Conservation (phyloP, 192 early-diverging fungal genomes). For the Phlyctochytrium arcticum region DNA sequence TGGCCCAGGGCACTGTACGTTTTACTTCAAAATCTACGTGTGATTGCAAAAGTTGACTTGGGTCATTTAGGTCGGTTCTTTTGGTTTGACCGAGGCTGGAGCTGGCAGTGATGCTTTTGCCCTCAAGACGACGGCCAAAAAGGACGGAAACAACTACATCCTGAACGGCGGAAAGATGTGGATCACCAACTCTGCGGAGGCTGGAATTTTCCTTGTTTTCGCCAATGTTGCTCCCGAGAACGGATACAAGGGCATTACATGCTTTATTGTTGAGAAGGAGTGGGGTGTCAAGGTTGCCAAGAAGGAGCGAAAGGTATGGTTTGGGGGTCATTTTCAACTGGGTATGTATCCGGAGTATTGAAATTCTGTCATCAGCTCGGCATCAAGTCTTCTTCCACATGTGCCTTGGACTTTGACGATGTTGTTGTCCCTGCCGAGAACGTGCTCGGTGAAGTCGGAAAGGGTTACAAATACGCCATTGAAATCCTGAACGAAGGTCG, state of each 20-base stretch:
- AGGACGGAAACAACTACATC: constrained; percentile 85
- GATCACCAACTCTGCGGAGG: constrained; percentile 80
- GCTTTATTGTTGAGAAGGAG: constrained; percentile 92
- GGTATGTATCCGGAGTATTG: not conserved
- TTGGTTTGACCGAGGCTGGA: constrained; percentile 90
- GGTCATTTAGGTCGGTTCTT: constrained; percentile 71
- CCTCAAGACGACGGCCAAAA: constrained; percentile 77
- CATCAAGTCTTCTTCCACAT: constrained; percentile 95
- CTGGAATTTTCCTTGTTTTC: constrained; percentile 95
- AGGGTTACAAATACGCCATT: constrained; percentile 98
- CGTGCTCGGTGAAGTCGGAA: constrained; percentile 88
- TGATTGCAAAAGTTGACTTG: constrained; percentile 20
- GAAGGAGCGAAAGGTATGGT: constrained; percentile 84
- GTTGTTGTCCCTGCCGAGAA: constrained; percentile 79
- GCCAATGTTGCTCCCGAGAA: constrained; percentile 92
- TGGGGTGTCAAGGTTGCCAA: constrained; percentile 90
- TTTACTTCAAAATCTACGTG: not conserved
- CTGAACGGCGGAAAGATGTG: constrained; percentile 74
- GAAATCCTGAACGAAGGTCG: constrained; percentile 98
- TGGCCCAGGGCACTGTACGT: constrained; percentile 64
- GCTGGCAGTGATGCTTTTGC: constrained; percentile 95
- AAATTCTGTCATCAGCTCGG: constrained; percentile 60
- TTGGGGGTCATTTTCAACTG: not conserved
- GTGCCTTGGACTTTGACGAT: constrained; percentile 89
- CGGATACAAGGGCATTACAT: constrained; percentile 96